A percentile compares a stretch with the other conserved stretches of the same genome.
Evolutionary conservation across 306 rosid genomes (phyloP).

Genomic region (Lathyrus aphaca): DNA sequence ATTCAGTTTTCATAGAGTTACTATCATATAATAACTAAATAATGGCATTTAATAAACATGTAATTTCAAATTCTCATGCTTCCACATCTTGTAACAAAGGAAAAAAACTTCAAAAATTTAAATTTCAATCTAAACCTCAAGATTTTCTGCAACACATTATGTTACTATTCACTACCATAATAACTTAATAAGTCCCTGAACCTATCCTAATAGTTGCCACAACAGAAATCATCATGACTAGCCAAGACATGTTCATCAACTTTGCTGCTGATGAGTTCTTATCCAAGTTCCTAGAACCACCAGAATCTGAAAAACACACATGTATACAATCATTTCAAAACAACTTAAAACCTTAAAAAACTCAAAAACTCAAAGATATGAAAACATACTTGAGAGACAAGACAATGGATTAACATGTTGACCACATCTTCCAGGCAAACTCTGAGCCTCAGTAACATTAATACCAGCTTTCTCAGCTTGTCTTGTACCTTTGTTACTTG

Average conservation of each 20-base stretch:
- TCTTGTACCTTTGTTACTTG: conserved; percentile 51
- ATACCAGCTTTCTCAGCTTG: conserved; percentile 64
- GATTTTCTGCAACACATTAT: neutral
- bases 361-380: neutral
- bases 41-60: too few relatives aligned
- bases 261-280: conserved; percentile 40
- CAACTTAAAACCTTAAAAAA: neutral
- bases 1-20: too few relatives aligned
- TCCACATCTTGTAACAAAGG: too few relatives aligned
- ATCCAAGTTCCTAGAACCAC: conserved; percentile 33
- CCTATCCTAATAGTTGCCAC: too few relatives aligned
- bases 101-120: neutral
- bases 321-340: neutral
- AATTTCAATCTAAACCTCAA: neutral
- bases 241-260: conserved; percentile 10
- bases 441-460: conserved; percentile 54
- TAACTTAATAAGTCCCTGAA: neutral
- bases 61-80: too few relatives aligned
- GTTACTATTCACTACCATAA: neutral
- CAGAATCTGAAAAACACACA: conserved; percentile 37
- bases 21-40: too few relatives aligned
- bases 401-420: conserved; percentile 56
- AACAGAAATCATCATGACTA: neutral
- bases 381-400: conserved; percentile 48
- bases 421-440: conserved; percentile 58